A percentile compares a stretch with the other conserved stretches of the same genome.
phyloP scores from a whole-genome alignment of 805 yeast genomes.

The Lipomyces starkeyi region DNA sequence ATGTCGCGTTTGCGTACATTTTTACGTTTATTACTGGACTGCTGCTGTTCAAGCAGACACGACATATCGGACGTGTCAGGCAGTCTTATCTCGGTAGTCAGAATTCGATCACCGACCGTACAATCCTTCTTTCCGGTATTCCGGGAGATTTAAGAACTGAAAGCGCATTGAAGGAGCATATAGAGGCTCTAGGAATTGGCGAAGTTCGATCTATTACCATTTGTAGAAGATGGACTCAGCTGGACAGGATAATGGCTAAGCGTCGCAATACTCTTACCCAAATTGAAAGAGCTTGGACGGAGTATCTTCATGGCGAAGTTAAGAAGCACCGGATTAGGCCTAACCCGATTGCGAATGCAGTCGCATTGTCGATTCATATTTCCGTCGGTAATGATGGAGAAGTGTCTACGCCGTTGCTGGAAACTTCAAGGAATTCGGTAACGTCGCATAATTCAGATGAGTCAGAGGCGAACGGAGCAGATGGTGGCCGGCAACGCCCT shows the following conservation, averaged over 20 bases:
- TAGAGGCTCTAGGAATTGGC: conserved; percentile 80
- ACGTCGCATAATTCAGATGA: not conserved
- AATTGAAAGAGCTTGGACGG: conserved; percentile 75
- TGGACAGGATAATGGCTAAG: conserved; percentile 68
- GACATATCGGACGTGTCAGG: conserved; percentile 73
- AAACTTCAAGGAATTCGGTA: conserved; percentile 14
- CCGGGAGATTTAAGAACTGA: conserved; percentile 81
- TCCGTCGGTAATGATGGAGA: conserved; percentile 28
- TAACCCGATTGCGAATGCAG: conserved; percentile 25
- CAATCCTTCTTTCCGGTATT: conserved; percentile 81
- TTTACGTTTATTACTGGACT: conserved; percentile 73
- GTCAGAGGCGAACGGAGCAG: conserved; percentile 12
- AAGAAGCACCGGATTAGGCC: conserved; percentile 22
- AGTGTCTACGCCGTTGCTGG: conserved; percentile 19
- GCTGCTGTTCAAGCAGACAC: conserved; percentile 70
- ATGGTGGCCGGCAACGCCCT: conserved; percentile 56
- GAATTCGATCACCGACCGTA: conserved; percentile 87
- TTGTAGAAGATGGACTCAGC: conserved; percentile 83
- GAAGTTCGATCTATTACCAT: conserved; percentile 76
- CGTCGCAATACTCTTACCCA: conserved; percentile 59
- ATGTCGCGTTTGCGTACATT: conserved; percentile 82
- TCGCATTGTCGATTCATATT: conserved; percentile 32
- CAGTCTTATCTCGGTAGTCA: conserved; percentile 83
- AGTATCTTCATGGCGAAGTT: conserved; percentile 57
- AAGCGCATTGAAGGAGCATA: conserved; percentile 68